Percentiles rank a stretch among this genome's conserved stretches.
These are phyloP conservation scores for Oleoguttula mirabilis DNA, from an alignment of 495 filamentous ascomycete species.

Conservation along the genomic window DNA sequence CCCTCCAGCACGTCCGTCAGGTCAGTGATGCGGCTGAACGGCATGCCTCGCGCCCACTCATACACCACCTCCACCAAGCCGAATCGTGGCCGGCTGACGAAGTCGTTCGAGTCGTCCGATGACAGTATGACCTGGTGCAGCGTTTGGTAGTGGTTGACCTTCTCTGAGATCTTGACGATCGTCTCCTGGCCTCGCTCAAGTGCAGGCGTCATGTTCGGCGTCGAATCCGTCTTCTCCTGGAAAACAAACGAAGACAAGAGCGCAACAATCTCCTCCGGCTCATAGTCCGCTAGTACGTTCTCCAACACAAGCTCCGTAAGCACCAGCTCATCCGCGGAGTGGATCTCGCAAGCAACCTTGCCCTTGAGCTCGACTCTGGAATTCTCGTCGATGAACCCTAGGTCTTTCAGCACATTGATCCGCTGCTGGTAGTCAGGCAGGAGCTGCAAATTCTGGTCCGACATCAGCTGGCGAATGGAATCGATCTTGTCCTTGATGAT, in stretches of 20 bases:
- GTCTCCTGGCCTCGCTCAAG: slow-evolving; percentile 75
- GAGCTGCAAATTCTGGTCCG: slow-evolving; percentile 90
- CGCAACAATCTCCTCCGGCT: slow-evolving; percentile 92
- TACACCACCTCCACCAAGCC: slow-evolving; percentile 95
- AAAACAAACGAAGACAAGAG: slow-evolving; percentile 95
- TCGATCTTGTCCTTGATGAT: slow-evolving; percentile 81
- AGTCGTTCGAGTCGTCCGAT: slow-evolving; percentile 82
- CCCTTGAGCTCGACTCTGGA: slow-evolving; percentile 86
- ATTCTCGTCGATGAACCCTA: slow-evolving; percentile 76
- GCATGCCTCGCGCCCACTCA: slow-evolving; percentile 96
- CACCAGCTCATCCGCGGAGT: slow-evolving; percentile 94
- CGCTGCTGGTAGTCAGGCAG: slow-evolving; percentile 97
- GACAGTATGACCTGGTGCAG: slow-evolving; percentile 82
- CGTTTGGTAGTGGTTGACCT: slow-evolving; percentile 77
- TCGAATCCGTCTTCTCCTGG: slow-evolving; percentile 84
- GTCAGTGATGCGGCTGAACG: slow-evolving; percentile 94
- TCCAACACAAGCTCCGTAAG: slow-evolving; percentile 92
- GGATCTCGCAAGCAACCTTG: slow-evolving; percentile 96
- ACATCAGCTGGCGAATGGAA: slow-evolving; percentile 72
- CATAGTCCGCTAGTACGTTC: slow-evolving; percentile 89
- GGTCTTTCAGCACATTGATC: slow-evolving; percentile 76
- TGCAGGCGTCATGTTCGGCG: slow-evolving; percentile 69
- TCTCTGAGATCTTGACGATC: slow-evolving; percentile 79
- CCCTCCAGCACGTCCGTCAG: slow-evolving; percentile 95
- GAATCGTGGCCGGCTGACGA: slow-evolving; percentile 73